Evolutionary conservation across 1,284 basidiomycete species (phyloP), one percentile per base, ranked within the genome.

Genomic region (Coniophora puteana): DNA sequence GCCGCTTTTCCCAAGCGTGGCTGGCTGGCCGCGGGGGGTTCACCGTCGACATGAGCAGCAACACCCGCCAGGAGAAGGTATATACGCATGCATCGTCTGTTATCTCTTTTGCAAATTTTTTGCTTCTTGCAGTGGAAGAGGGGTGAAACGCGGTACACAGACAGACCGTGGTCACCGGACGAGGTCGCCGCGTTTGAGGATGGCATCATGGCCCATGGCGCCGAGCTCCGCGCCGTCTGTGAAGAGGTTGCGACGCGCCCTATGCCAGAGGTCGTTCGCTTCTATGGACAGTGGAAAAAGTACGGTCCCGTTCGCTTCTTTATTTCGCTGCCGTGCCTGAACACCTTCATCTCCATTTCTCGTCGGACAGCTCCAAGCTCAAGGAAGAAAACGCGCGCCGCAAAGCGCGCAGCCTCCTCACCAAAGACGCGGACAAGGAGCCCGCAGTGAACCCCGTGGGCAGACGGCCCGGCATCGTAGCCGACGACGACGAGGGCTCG

Each of bases 241-340:
- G 84, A 88, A 27, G 84, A 88, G 53, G 72, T 93, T 24, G 75
- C 74, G 5, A 77, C 80, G 5, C 72, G 89, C 38, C 71, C 80
- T 2, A 76, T 88, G 51, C 69, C 75, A 13, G 89, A 93, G 54
- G 79, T 91, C 12, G 88, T 93, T 21, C 78, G 89, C 12, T 89
- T 82, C 63, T 92, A 90, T 53, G 86, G 83, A 6, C 78, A 77
- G 40, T 93, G 90, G 90, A 93, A 93, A 70, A 88, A 78, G 86
- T 87, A 52, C 26, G 66, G 57, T 26, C 33, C n/a, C n/a, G 18
- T 42, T 28, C 35, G 11, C 37, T 41, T 44, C 16, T 24, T 34
- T 38, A 38, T 46, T 43, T 55, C 39, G 59, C 31, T n/a, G n/a
- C n/a, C n/a, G n/a, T n/a, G n/a, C n/a, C n/a, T n/a, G n/a, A n/a